Evolutionary conservation across 768 basidiomycete species (phyloP).

Genomic region (Hydnum rufescens): DNA sequence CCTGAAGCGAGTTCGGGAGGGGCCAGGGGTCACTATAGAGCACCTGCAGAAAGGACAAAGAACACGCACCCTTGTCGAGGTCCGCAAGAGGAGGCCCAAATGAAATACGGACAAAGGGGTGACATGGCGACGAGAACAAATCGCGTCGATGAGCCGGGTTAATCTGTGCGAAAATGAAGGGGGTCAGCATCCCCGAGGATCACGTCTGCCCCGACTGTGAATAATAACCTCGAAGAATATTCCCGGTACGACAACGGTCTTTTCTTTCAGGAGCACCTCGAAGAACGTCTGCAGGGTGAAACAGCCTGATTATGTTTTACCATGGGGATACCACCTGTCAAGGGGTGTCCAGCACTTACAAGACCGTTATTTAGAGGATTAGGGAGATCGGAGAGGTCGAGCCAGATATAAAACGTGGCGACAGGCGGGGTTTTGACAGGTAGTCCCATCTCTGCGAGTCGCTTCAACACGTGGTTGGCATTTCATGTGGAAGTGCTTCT

Average conservation of each 20-base stretch:
- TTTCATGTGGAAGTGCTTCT: constrained; percentile 79
- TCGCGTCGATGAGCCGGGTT: constrained; percentile 48
- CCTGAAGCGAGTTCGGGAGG: constrained; percentile 22
- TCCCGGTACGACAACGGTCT: constrained; percentile 80
- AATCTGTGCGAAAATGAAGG: too few relatives aligned
- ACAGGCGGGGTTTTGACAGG: constrained; percentile 57
- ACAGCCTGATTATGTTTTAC: constrained; percentile 1
- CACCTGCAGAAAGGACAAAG: background rate
- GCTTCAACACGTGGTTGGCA: constrained; percentile 71
- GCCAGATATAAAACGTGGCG: constrained; percentile 90
- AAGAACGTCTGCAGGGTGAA: constrained; percentile 47
- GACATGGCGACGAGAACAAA: constrained; percentile 76
- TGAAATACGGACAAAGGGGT: constrained; percentile 72
- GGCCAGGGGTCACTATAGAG: background rate
- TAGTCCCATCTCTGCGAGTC: constrained; percentile 61
- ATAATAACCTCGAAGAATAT: constrained; percentile 61
- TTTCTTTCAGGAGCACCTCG: constrained; percentile 77
- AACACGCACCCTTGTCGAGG: constrained; percentile 45
- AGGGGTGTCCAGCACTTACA: constrained; percentile 22
- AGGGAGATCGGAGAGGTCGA: constrained; percentile 63
- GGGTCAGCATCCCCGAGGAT: constrained; percentile 41
- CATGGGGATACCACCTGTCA: background rate
- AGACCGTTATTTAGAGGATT: constrained; percentile 75
- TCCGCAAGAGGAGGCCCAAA: constrained; percentile 69
- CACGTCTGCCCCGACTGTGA: constrained; percentile 35